phyloP scores from a whole-genome alignment of 352 stramenopile species.

The Pythium myriotylum region DNA sequence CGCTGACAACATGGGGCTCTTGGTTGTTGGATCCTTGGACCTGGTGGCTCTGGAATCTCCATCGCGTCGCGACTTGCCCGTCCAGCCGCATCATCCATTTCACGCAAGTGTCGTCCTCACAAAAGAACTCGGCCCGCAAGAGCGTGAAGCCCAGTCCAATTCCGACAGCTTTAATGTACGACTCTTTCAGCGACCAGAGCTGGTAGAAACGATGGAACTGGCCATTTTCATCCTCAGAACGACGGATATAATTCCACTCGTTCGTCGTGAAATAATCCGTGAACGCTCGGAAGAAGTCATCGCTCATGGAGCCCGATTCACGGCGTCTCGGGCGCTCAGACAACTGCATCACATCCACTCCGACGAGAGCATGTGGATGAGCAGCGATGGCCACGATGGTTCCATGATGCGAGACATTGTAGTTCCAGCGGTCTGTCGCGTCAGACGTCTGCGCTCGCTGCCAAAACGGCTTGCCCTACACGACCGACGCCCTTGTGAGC shows the following conservation, averaged over 20 bases:
- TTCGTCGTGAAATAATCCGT: conserved; percentile 49
- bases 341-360: conserved; percentile 71
- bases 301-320: conserved; percentile 20
- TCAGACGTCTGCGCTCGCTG: conserved; percentile 6
- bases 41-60: conserved; percentile 44
- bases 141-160: conserved; percentile 68
- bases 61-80: conserved; percentile 37
- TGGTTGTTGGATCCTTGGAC: not conserved
- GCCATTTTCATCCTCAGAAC: not conserved
- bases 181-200: conserved; percentile 79
- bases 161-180: conserved; percentile 77
- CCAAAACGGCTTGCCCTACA: conserved; percentile 75
- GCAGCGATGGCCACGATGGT: conserved; percentile 66
- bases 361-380: conserved; percentile 43
- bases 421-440: conserved; percentile 51
- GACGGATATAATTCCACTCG: conserved; percentile 67
- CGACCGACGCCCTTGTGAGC: not conserved
- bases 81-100: conserved; percentile 51
- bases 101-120: not conserved
- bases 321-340: conserved; percentile 44
- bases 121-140: conserved; percentile 52
- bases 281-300: conserved; percentile 71
- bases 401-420: conserved; percentile 82
- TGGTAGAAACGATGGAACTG: conserved; percentile 58
- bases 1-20: conserved; percentile 41